A percentile compares a stretch with the other conserved stretches of the same genome.
These are phyloP conservation scores for Globisporangium lucens DNA, from an alignment of 352 stramenopile species.

Conservation along the genomic window DNA sequence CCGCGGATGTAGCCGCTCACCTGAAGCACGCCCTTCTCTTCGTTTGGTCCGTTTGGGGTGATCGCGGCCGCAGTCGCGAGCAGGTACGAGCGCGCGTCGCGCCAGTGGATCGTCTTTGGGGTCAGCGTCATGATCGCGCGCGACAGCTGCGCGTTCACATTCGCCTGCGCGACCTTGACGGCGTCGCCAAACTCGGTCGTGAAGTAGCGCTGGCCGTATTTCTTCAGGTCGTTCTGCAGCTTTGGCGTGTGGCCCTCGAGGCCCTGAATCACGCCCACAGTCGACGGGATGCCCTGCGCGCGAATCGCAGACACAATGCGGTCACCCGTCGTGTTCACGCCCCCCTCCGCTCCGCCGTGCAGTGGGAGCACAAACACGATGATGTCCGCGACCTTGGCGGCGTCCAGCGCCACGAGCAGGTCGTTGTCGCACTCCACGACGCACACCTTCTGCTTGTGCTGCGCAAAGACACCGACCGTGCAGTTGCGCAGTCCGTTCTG, in stretches of 20 bases:
- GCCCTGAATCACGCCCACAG: conserved; percentile 83
- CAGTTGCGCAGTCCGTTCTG: conserved; percentile 56
- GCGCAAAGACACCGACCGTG: conserved; percentile 61
- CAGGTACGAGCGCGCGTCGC: conserved; percentile 86
- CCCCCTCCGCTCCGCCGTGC: conserved; percentile 73
- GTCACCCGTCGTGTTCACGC: conserved; percentile 85
- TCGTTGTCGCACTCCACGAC: conserved; percentile 83
- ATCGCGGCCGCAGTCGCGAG: conserved; percentile 66
- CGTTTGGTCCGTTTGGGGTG: conserved; percentile 51
- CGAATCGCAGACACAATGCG: conserved; percentile 91
- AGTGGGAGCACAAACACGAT: conserved; percentile 78
- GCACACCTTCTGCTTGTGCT: conserved; percentile 89
- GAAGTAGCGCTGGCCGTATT: conserved; percentile 88
- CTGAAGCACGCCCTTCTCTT: conserved; percentile 64
- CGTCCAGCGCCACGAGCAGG: conserved; percentile 79
- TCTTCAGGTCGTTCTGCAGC: conserved; percentile 72
- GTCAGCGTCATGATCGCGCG: conserved; percentile 80
- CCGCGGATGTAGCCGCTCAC: conserved; percentile 96
- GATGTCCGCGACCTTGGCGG: conserved; percentile 84
- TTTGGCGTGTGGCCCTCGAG: conserved; percentile 73
- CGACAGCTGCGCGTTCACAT: conserved; percentile 75
- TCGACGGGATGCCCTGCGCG: conserved; percentile 89
- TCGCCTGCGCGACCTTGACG: conserved; percentile 76
- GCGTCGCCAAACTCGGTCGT: conserved; percentile 85
- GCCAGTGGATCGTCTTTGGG: conserved; percentile 86